Base-by-base conservation (phyloP, 306 rosid genomes). In the Cercis canadensis region DNA sequence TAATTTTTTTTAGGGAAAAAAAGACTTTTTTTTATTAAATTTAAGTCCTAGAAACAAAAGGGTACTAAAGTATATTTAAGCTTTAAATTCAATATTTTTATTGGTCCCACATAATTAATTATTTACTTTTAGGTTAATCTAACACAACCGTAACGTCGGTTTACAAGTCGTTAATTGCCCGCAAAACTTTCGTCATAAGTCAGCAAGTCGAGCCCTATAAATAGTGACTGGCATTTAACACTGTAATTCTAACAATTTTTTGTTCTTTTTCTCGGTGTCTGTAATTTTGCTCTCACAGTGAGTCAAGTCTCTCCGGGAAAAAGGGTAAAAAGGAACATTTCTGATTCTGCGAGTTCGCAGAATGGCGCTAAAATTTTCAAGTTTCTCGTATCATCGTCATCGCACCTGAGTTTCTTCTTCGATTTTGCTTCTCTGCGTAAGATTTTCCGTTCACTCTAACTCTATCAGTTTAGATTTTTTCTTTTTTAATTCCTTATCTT, bases 341-440 rank as follows among this genome's bases (percentile, higher is more conserved):
- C 54, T 32, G 53, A 79, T 24, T 75, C 62, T 41, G 13, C 37
- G 63, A 53, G 33, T 56, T 34, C 32, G 17, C 31, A 40, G 1
- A 65, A 74, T 85, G 83, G 16, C 43, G 21, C 57, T 67, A 31
- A 54, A 21, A 29, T 41, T 76, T 47, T 66, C 64, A 0, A 50
- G 34, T 37, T 43, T 62, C 54, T 18, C 19, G 3, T 67, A 34
- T 66, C 78, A 69, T 57, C 56, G 65, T 10, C 84, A 55, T 58
- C 74, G 59, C 34, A 64, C 72, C 57, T 78, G 77, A 81, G 1
- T 50, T 31, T 71, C 82, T 39, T 62, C 81, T 58, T 36, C 75
- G n/a, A 12, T 66, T 56, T 59, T 7, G 73, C 57, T 80, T 65
- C 67, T 44, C 55, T 66, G 40, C 61, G 92, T 82, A 59, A 83